Evolutionary conservation across 306 rosid species (phyloP).

Genomic region (Glycine latifolia): DNA sequence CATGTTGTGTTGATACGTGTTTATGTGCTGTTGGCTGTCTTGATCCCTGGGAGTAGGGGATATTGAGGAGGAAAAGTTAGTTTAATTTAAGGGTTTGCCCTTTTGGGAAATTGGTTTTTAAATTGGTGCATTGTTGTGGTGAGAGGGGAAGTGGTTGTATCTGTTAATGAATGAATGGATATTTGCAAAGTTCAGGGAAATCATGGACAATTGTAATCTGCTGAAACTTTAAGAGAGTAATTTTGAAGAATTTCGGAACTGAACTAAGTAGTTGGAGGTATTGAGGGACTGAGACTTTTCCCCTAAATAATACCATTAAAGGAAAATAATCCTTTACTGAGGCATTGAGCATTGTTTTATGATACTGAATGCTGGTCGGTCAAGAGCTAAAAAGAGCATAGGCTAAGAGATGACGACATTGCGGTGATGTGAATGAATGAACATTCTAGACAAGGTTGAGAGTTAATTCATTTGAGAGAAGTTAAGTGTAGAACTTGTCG

Average conservation of each 20-base stretch:
- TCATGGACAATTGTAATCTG: constrained; percentile 18
- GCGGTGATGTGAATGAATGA: not conserved
- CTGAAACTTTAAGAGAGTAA: not conserved
- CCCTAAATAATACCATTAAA: constrained; percentile 15
- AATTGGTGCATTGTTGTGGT: not conserved
- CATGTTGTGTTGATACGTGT: constrained; percentile 20
- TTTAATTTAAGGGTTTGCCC: constrained; percentile 24
- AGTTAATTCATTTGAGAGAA: not conserved
- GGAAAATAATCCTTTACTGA: not conserved
- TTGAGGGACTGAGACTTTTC: not conserved
- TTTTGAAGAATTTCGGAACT: constrained; percentile 27
- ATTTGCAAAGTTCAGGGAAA: constrained; percentile 2
- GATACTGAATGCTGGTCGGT: constrained; percentile 11
- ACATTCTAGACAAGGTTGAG: not conserved
- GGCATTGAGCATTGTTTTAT: not conserved
- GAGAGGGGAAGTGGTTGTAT: too few species aligned
- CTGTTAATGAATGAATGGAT: not conserved
- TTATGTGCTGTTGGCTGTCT: constrained; percentile 36
- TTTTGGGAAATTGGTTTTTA: not conserved
- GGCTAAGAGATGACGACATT: not conserved
- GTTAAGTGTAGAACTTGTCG: not conserved
- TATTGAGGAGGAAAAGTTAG: not conserved
- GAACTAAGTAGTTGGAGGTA: not conserved
- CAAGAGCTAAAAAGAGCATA: not conserved
- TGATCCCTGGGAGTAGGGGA: constrained; percentile 33